phyloP scores from a whole-genome alignment of 2,329 filamentous ascomycete species.

The Calonectria pauciramosa region DNA sequence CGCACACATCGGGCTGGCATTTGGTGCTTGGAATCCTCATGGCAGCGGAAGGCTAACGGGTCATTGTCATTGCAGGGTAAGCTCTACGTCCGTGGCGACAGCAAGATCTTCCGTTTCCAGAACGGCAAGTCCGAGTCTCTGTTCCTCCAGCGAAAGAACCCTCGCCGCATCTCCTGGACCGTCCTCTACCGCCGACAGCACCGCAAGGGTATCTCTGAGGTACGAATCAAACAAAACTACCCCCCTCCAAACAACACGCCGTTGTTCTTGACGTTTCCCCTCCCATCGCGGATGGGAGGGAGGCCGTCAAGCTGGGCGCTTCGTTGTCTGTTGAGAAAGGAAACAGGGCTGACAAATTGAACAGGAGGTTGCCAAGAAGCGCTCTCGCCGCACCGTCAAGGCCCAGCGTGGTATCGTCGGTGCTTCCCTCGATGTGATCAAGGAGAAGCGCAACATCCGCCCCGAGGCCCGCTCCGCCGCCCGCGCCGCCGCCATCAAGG shows the following conservation, averaged over 20 bases:
- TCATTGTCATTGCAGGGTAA: slow-evolving; percentile 79
- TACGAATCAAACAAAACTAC: slow-evolving; percentile 66
- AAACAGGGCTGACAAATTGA: slow-evolving; percentile 56
- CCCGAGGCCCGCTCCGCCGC: slow-evolving; percentile 96
- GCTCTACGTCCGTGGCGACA: slow-evolving; percentile 99
- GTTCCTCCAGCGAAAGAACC: slow-evolving; percentile 99
- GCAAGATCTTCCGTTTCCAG: slow-evolving; percentile 99
- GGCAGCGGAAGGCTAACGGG: slow-evolving; percentile 46
- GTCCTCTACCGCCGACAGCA: slow-evolving; percentile 98
- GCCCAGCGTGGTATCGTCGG: slow-evolving; percentile 98
- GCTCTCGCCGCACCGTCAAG: slow-evolving; percentile 98
- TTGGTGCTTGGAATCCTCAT: slow-evolving; percentile 21
- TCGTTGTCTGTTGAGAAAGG: neutral
- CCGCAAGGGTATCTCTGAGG: slow-evolving; percentile 99
- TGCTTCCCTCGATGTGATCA: slow-evolving; percentile 99
- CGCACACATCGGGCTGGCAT: slow-evolving; percentile 25
- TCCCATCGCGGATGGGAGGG: neutral
- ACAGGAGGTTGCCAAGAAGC: slow-evolving; percentile 99
- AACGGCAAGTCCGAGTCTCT: slow-evolving; percentile 99
- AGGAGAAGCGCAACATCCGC: slow-evolving; percentile 95
- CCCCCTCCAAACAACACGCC: neutral
- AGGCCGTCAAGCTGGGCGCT: neutral
- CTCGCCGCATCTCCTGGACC: slow-evolving; percentile 98
- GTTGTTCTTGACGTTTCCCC: neutral
- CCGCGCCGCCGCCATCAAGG: slow-evolving; percentile 91